phyloP scores from a whole-genome alignment of 2,329 filamentous ascomycete species.

The Raffaelea albimanens region DNA sequence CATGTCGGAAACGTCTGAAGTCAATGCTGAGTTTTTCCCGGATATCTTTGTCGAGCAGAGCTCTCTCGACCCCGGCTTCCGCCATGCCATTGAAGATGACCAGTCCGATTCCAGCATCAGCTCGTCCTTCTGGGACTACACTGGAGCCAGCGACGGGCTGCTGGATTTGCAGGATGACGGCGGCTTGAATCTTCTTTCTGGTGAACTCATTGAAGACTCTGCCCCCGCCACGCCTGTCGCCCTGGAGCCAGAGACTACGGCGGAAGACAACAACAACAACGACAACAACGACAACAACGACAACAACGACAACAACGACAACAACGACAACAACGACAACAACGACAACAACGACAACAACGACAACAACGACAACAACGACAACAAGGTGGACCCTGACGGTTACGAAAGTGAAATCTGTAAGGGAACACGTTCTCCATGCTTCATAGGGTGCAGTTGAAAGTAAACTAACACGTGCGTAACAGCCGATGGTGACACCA shows the following conservation, averaged over 20 bases:
- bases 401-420: slow-evolving; percentile 50
- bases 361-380: slow-evolving; percentile 37
- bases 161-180: too few relatives aligned
- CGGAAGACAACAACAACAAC: too few relatives aligned
- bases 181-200: slow-evolving; percentile 15
- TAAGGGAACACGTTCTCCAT: slow-evolving; percentile 16
- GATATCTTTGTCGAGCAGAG: slow-evolving; percentile 72
- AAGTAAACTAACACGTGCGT: too few relatives aligned
- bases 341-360: slow-evolving; percentile 44
- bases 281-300: neutral
- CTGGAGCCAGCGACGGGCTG: slow-evolving; percentile 20
- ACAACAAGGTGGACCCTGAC: slow-evolving; percentile 31
- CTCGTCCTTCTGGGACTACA: slow-evolving; percentile 55
- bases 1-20: slow-evolving; percentile 45
- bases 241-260: neutral
- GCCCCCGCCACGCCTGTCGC: slow-evolving; percentile 4
- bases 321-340: neutral
- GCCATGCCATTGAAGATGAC: slow-evolving; percentile 63
- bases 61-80: slow-evolving; percentile 61
- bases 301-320: slow-evolving; percentile 49
- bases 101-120: slow-evolving; percentile 45
- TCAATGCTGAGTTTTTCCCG: slow-evolving; percentile 58
- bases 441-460: slow-evolving; percentile 18
- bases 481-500: slow-evolving; percentile 51
- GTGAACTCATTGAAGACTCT: slow-evolving; percentile 34